These are phyloP conservation scores for Epichloe scottii DNA, from an alignment of 2,329 filamentous ascomycete genomes.

Conservation along the genomic window DNA sequence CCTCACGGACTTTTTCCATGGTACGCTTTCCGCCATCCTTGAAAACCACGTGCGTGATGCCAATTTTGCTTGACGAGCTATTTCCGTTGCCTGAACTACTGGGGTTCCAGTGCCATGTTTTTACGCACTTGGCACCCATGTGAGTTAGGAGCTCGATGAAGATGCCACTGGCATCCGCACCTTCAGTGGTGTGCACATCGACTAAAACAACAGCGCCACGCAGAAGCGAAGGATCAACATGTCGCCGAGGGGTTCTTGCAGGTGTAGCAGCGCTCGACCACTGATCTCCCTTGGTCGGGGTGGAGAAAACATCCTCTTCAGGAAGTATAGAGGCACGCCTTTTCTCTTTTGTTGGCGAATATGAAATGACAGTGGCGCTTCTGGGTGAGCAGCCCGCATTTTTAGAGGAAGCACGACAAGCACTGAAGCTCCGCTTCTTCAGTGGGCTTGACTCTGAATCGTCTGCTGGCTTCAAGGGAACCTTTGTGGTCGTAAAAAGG, in stretches of 20 bases:
- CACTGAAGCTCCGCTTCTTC: conserved; percentile 39
- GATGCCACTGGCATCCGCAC: conserved; percentile 66
- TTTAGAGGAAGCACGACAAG: conserved; percentile 32
- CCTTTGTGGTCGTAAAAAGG: conserved; percentile 64
- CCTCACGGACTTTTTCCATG: conserved; percentile 65
- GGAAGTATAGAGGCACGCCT: conserved; percentile 5
- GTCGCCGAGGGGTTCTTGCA: conserved; percentile 40
- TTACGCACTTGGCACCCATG: conserved; percentile 72
- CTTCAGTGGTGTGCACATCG: conserved; percentile 73
- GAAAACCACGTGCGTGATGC: conserved; percentile 80
- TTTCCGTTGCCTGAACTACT: conserved; percentile 23
- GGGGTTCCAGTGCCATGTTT: conserved; percentile 63
- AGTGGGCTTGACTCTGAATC: conserved; percentile 36
- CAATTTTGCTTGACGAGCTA: conserved; percentile 39
- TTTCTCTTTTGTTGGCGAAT: conserved; percentile 36
- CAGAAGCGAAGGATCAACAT: conserved; percentile 42
- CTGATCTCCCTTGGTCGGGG: conserved; percentile 33
- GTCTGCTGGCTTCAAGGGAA: conserved; percentile 59
- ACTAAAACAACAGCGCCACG: conserved; percentile 67
- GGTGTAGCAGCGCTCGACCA: conserved; percentile 46
- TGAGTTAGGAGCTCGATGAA: conserved; percentile 68
- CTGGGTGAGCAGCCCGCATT: conserved; percentile 31
- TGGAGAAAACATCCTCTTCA: background rate
- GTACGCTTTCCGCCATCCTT: conserved; percentile 77
- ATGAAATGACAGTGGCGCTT: conserved; percentile 41